These are phyloP conservation scores for Venturia carpophila DNA, from an alignment of 2,329 filamentous ascomycete species.

Conservation along the genomic window DNA sequence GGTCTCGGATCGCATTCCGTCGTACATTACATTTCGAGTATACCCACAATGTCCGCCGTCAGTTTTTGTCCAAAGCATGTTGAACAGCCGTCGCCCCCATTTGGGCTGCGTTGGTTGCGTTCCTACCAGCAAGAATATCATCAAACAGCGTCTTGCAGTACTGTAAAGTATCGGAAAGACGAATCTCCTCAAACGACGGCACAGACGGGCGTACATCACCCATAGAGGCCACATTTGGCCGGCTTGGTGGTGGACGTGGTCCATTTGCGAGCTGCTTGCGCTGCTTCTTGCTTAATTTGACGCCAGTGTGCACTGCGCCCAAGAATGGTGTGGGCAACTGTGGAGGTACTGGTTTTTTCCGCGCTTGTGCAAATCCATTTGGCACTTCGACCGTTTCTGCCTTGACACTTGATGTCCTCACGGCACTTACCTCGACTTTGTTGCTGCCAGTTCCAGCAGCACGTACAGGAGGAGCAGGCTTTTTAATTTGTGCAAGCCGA, in stretches of 20 bases:
- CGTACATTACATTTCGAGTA: neutral
- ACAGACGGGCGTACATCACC: neutral
- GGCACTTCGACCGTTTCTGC: neutral
- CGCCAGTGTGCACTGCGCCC: neutral
- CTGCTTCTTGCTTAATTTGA: neutral
- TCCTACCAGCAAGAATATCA: neutral
- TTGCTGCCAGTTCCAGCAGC: neutral
- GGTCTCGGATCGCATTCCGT: neutral
- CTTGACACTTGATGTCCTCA: neutral
- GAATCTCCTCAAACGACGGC: neutral
- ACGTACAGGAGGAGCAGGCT: neutral
- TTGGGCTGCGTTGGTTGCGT: neutral
- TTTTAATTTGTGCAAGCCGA: neutral
- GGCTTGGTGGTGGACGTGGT: neutral
- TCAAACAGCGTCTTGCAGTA: conserved; percentile 8
- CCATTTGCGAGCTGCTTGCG: neutral
- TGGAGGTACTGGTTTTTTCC: neutral
- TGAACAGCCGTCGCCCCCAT: conserved; percentile 1
- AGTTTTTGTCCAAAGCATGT: conserved; percentile 2
- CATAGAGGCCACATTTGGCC: neutral
- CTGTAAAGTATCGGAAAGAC: neutral
- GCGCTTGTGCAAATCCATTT: neutral
- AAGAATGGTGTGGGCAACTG: neutral
- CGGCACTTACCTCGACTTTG: neutral
- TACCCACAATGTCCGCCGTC: neutral